Evolutionary conservation across 2,329 filamentous ascomycete genomes (phyloP), one percentile per base, ranked within the genome.

Genomic region (Graphiopsis chlorocephala): DNA sequence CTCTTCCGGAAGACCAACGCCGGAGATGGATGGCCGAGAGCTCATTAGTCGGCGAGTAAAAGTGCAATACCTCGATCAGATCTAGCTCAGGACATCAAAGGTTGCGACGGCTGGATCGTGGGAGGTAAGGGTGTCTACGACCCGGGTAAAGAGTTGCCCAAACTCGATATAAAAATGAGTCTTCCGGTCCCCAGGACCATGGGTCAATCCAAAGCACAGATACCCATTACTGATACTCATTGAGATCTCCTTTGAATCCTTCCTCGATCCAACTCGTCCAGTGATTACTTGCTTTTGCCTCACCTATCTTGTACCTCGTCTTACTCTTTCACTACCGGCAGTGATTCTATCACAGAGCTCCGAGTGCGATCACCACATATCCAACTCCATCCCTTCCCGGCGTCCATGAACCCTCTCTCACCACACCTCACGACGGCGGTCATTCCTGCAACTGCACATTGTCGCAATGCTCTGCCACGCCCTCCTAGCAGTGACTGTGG

Each of bases 381-480:
- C 35, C n/a, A 20, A 58, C 11, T 33, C 1, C 15, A 29, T 42
- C n/a, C 20, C 5, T 23, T 26, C 31, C 53, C 53, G 17, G 29
- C 31, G 14, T 1, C 12, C 20, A 3, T 25, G 23, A 26, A 28
- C 11, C 15, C 35, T 56, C 3, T 17, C 17, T 17, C 6, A 42
- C 33, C 4, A 5, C 33, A 38, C 15, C 2, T 23, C 17, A 33
- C 14, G 33, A 11, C 14, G 17, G 33, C 14, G 17, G 33, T 15
- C 47, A n/a, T 45, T n/a, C 25, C 26, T 1, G 15, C 23, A 8
- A 23, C 15, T 17, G 14, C 33, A 47, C 12, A 12, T 17, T 6
- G 7, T 3, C n/a, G 17, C 25, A 60, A 71, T 72, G 69, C 70
- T 64, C 53, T 62, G 57, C 47, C 64, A 64, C 12, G n/a, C 38